phyloP scores from a whole-genome alignment of 2,329 filamentous ascomycete genomes.

The Colletotrichum sidae region DNA sequence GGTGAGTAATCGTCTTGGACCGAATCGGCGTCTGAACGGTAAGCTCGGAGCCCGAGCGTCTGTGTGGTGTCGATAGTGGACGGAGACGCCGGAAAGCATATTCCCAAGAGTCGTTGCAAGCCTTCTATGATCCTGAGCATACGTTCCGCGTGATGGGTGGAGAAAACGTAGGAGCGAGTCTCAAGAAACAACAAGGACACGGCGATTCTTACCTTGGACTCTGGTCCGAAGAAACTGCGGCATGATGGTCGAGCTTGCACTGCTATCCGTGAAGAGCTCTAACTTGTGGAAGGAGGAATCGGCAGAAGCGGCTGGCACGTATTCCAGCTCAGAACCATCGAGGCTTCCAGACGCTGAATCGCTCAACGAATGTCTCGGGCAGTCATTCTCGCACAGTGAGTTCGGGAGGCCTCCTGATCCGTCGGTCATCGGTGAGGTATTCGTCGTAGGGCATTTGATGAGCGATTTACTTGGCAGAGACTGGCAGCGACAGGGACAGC shows the following conservation, averaged over 20 bases:
- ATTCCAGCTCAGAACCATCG: no score
- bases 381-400: neutral
- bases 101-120: neutral
- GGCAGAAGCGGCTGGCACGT: no score
- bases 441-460: neutral
- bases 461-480: constrained; percentile 7
- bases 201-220: no score
- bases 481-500: neutral
- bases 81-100: constrained; percentile 19
- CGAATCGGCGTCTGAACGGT: constrained; percentile 1
- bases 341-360: neutral
- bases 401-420: constrained; percentile 12
- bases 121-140: neutral
- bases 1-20: neutral
- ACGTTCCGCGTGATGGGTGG: neutral
- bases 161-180: no score
- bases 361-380: neutral
- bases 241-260: no score
- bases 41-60: neutral
- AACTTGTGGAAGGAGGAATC: no score
- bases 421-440: neutral
- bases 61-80: neutral
- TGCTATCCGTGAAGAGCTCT: no score
- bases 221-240: no score
- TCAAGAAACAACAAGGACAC: no score